These are phyloP conservation scores for Russula compacta DNA, from an alignment of 768 basidiomycete genomes.

Conservation along the genomic window DNA sequence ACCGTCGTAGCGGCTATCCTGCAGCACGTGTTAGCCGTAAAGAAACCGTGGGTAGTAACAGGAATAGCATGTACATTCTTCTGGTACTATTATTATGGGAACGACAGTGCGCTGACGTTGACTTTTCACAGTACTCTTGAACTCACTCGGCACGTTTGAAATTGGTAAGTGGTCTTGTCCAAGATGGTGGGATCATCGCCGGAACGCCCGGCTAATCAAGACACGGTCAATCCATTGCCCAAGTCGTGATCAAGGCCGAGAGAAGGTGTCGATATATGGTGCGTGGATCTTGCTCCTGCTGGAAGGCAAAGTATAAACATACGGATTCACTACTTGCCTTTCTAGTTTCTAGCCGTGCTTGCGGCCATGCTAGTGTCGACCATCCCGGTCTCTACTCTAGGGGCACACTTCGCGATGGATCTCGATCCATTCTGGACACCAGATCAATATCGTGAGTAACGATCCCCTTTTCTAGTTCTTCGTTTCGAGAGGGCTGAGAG, in stretches of 20 bases:
- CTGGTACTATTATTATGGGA: not conserved
- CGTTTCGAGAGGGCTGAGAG: not conserved
- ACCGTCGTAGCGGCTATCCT: not conserved
- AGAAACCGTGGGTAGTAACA: not conserved
- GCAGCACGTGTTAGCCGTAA: not conserved
- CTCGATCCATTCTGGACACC: conserved; percentile 77
- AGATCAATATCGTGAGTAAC: conserved; percentile 32
- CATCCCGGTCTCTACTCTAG: conserved; percentile 71
- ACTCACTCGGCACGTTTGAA: not conserved
- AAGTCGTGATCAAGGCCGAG: not conserved
- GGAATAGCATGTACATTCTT: not conserved
- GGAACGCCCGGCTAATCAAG: too few species aligned
- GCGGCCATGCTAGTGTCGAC: conserved; percentile 63
- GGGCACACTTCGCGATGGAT: conserved; percentile 69
- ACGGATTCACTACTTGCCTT: too few species aligned
- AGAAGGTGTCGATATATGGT: conserved; percentile 50
- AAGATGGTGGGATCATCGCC: too few species aligned
- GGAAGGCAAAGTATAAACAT: too few species aligned
- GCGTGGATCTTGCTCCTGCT: not conserved
- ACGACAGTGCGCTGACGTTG: not conserved
- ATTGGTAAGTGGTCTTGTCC: conserved; percentile 26
- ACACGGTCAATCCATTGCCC: conserved; percentile 18
- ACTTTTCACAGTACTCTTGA: not conserved
- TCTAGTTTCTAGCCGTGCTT: conserved; percentile 57
- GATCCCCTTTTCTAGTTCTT: too few species aligned